A percentile compares a stretch with the other conserved stretches of the same genome.
phyloP scores from a whole-genome alignment of 1,284 basidiomycete species.

The Cutaneotrichosporon arboriforme region DNA sequence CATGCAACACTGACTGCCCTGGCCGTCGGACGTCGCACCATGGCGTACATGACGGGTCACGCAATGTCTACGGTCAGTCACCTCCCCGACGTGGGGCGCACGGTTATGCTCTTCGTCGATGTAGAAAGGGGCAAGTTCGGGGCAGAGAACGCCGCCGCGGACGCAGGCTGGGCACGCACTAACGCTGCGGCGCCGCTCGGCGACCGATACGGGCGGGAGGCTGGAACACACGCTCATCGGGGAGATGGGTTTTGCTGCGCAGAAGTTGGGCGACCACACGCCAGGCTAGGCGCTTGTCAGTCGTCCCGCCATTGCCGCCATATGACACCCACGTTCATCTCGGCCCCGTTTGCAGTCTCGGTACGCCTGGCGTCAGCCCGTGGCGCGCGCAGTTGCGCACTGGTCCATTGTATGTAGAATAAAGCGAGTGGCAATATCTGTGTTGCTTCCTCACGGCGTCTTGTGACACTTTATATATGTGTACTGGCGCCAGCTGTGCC shows the following conservation, averaged over 20 bases:
- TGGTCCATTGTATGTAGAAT: too few relatives aligned
- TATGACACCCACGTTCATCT: neutral
- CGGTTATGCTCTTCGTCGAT: neutral
- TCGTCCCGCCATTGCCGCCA: too few relatives aligned
- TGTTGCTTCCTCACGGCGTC: too few relatives aligned
- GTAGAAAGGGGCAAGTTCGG: neutral
- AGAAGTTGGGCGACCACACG: slow-evolving; percentile 5
- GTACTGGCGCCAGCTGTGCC: too few relatives aligned
- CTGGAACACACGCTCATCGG: neutral
- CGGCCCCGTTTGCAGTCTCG: neutral
- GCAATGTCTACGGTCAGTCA: neutral
- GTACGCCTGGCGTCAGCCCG: too few relatives aligned
- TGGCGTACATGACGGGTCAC: too few relatives aligned
- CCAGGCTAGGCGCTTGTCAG: neutral
- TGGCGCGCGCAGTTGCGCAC: too few relatives aligned
- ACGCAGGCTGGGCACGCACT: neutral
- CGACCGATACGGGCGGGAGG: neutral
- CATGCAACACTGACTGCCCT: too few relatives aligned
- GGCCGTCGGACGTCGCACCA: too few relatives aligned
- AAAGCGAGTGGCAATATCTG: too few relatives aligned
- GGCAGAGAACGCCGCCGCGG: neutral
- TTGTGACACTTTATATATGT: too few relatives aligned
- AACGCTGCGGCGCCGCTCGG: too few relatives aligned
- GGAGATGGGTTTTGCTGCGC: neutral
- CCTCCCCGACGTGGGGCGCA: neutral